Conservation (phyloP, 106 monocot species). For the Dendrobium catenatum region DNA sequence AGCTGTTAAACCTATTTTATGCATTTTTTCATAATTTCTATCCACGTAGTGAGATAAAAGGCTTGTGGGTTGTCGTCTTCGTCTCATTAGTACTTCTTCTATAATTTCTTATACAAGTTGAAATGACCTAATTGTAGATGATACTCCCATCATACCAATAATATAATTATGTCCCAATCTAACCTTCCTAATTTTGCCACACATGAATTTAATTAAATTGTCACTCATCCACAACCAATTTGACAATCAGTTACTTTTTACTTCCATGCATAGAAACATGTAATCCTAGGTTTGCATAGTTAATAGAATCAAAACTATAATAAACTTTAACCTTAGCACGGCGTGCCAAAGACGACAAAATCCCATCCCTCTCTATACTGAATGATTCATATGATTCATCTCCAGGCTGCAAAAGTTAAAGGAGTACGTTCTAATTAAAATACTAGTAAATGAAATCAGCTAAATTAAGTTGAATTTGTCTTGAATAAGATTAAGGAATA, state of each 20-base stretch:
- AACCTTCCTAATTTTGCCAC: background rate
- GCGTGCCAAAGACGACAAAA: constrained; percentile 71
- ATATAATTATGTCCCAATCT: background rate
- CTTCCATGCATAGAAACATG: background rate
- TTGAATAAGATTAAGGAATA: background rate
- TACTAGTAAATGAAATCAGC: background rate
- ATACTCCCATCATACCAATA: background rate
- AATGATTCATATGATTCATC: constrained; percentile 84
- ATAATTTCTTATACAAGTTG: background rate
- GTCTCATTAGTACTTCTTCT: no score
- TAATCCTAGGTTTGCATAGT: background rate
- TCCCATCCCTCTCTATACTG: constrained; percentile 56
- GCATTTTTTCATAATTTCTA: no score
- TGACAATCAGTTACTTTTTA: no score
- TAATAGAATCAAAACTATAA: background rate
- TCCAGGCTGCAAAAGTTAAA: constrained; percentile 44
- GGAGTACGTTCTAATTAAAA: background rate
- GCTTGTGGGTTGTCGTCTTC: no score
- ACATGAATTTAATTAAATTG: background rate
- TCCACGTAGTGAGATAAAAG: no score
- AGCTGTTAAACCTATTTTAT: no score
- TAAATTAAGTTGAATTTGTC: no score
- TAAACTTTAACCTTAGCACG: constrained; percentile 69
- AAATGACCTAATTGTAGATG: background rate
- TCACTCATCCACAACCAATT: background rate